phyloP scores from a whole-genome alignment of 106 monocot genomes.

The Triglochin maritima region DNA sequence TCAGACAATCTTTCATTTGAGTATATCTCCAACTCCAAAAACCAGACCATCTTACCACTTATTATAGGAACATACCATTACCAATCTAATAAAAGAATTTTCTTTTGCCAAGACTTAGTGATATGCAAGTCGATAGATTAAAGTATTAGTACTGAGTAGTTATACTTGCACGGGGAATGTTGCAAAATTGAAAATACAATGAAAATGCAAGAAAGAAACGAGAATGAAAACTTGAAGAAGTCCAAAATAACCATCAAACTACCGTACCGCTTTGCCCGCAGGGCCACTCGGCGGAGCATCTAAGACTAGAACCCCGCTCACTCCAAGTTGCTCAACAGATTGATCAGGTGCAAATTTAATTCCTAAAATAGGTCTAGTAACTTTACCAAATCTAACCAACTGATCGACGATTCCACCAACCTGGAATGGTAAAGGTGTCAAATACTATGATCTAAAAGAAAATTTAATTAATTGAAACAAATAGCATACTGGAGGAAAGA shows the following conservation, averaged over 20 bases:
- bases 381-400: constrained; percentile 86
- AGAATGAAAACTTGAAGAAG: background rate
- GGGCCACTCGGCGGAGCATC: constrained; percentile 96
- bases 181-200: background rate
- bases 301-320: constrained; percentile 88
- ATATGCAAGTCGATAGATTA: too few species aligned
- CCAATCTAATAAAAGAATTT: too few species aligned
- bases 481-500: too few species aligned
- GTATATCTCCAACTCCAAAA: too few species aligned
- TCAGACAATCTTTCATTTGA: too few species aligned
- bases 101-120: too few species aligned
- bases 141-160: too few species aligned
- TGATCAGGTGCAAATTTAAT: constrained; percentile 99
- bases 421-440: constrained; percentile 20
- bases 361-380: constrained; percentile 92
- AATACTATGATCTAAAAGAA: background rate
- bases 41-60: too few species aligned
- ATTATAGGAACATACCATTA: too few species aligned
- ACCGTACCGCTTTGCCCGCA: constrained; percentile 89
- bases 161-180: too few species aligned
- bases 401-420: constrained; percentile 92
- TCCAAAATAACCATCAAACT: background rate
- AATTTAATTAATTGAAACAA: background rate
- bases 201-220: background rate
- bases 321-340: constrained; percentile 96